Base-by-base conservation (phyloP, 148 eudicot genomes). In the Camellia granthamiana region DNA sequence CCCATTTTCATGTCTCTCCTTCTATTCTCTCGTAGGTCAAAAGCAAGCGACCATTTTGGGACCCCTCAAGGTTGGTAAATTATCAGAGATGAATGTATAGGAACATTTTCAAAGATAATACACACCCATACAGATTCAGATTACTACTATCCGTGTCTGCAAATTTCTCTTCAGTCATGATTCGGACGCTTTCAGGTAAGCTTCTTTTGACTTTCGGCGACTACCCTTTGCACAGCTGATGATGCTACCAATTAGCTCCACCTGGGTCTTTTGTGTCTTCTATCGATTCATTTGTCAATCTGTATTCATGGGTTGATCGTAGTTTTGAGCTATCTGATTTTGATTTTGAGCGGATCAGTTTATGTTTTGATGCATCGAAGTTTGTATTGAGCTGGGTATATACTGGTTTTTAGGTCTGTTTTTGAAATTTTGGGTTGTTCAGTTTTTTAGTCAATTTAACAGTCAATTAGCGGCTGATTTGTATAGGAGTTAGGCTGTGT, bases 141-240 rank as follows among this genome's bases (percentile, higher is more conserved):
- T 21, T 64, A 42, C 41, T 0, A 49, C 5, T 0, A 61, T 7
- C 41, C 56, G 81, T 80, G 77, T 74, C 79, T 73, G 76, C 60
- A 38, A 59, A 30, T 49, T 75, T 63, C 9, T 14, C 49, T 67
- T 71, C 82, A 38, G 68, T 62, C 18, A 76, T 67, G 81, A 75
- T 83, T 85, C 82, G 81, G n/a, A 18, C 59, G 64, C 63, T 83
- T 75, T 76, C 86, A 77, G 89, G 92, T 90, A 82, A 86, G 87
- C 84, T 49, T 67, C 7, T 83, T 49, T 88, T 79, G 80, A 81
- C 84, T 70, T 69, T 7, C 13, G 62, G 3, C 62, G 78, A 80
- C 44, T 73, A 52, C 42, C 8, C 19, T 14, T 4, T 19, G 58
- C 5, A 3, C 1, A 3, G 13, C 4, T 30, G 19, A 75, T 60